Evolutionary conservation across 2,329 filamentous ascomycete genomes (phyloP).

Genomic region (Macrophomina tecta): DNA sequence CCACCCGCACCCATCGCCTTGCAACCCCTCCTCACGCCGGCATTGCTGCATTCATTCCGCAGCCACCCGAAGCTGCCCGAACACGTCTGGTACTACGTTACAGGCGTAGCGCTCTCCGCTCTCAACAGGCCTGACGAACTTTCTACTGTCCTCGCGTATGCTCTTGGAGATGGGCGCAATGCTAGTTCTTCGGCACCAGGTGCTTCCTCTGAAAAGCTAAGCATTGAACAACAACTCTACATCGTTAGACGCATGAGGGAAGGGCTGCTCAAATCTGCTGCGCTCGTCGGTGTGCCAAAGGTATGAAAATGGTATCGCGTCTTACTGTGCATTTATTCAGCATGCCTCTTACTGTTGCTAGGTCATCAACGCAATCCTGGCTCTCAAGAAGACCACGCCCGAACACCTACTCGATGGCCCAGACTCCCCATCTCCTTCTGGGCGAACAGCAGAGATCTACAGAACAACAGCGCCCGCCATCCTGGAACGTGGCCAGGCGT

Average conservation of each 20-base stretch:
- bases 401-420: slow-evolving; percentile 50
- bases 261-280: slow-evolving; percentile 56
- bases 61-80: slow-evolving; percentile 51
- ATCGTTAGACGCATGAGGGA: slow-evolving; percentile 57
- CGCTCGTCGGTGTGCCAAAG: slow-evolving; percentile 59
- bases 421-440: slow-evolving; percentile 46
- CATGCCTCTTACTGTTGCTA: slow-evolving; percentile 27
- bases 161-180: slow-evolving; percentile 42
- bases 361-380: slow-evolving; percentile 47
- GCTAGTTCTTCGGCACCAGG: slow-evolving; percentile 1
- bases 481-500: slow-evolving; percentile 52
- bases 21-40: slow-evolving; percentile 48
- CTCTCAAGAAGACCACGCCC: slow-evolving; percentile 54
- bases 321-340: slow-evolving; percentile 16
- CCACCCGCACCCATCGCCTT: slow-evolving; percentile 27
- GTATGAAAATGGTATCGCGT: slow-evolving; percentile 38
- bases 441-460: slow-evolving; percentile 49
- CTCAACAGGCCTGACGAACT: slow-evolving; percentile 60
- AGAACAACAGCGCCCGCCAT: slow-evolving; percentile 44
- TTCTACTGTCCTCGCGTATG: slow-evolving; percentile 51
- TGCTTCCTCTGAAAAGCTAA: slow-evolving; percentile 37
- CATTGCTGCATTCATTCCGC: slow-evolving; percentile 51
- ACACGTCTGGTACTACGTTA: slow-evolving; percentile 58
- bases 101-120: slow-evolving; percentile 53
- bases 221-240: slow-evolving; percentile 47